Evolutionary conservation across 164 flowering plant genomes (phyloP), one percentile per base, ranked within the genome.

Genomic region (Liriodendron chinense): DNA sequence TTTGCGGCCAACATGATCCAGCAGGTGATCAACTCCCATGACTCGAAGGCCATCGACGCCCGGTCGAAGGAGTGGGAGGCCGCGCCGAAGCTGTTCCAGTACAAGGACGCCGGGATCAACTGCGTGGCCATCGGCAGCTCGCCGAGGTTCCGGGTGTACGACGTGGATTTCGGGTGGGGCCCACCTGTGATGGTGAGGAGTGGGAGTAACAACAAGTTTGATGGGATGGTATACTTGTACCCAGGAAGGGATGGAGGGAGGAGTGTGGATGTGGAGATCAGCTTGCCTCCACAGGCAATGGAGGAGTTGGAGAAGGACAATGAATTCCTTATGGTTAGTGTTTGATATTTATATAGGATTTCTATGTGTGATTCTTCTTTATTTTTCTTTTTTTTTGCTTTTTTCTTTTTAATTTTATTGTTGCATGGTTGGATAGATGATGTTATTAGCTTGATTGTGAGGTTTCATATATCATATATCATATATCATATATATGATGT

Each of bases 71-170:
- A 88, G 75, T 95, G 93, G 93, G 99, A 95, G 83, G 77, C 28
- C 0, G 84, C 80, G 1, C 99, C 98, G 20, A 85, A 84, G 77
- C 80, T 95, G 21, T 93, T 90, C 75, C 80, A 88, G 79, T 95
- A 73, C 83, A 89, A 91, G 79, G 99, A 96, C 63, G 97, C 98
- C 0, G 99, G 99, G 2, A 83, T 83, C 47, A 96, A 96, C 83
- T 90, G 92, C 72, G 94, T 94, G 50, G 97, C 97, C 0, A 89
- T 96, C 2, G 98, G 97, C 56, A 92, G 97, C 84, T 96, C 98
- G 75, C 99, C 97, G 69, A 82, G 98, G 84, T 96, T 96, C 63
- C 83, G 76, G 85, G 96, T 96, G 1, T 96, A 94, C 75, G 95
- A 90, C 0, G 91, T 94, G 74, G 97, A 96, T 74, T 96, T 94